A percentile compares a stretch with the other conserved stretches of the same genome.
phyloP scores from a whole-genome alignment of 2,329 filamentous ascomycete genomes.

The Colletotrichum paranaense region DNA sequence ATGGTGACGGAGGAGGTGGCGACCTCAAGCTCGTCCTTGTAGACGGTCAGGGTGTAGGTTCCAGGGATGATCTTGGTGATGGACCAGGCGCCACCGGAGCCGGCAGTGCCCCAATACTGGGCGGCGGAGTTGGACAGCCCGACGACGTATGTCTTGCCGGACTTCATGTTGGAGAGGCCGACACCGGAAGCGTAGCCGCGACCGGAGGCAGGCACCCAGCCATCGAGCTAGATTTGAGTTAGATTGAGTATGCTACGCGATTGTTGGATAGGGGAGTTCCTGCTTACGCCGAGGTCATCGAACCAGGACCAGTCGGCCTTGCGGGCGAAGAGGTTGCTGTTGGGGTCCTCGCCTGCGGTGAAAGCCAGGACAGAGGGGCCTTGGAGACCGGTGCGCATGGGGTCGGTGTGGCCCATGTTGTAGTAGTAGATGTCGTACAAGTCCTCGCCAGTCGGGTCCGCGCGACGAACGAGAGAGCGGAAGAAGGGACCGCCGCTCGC shows the following conservation, averaged over 20 bases:
- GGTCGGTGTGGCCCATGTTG: slow-evolving; percentile 55
- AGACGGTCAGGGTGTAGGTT: slow-evolving; percentile 47
- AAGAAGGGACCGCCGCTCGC: slow-evolving; percentile 53
- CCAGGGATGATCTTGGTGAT: slow-evolving; percentile 46
- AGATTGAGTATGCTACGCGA: not conserved
- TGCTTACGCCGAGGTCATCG: slow-evolving; percentile 42
- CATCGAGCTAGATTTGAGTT: slow-evolving; percentile 39
- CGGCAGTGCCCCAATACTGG: slow-evolving; percentile 50
- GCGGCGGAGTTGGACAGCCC: slow-evolving; percentile 47
- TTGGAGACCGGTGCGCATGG: slow-evolving; percentile 53
- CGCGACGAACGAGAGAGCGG: slow-evolving; percentile 51
- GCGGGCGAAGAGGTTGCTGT: slow-evolving; percentile 47
- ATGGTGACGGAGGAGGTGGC: slow-evolving; percentile 41
- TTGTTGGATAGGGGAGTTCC: too few relatives aligned
- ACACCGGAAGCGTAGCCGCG: slow-evolving; percentile 45
- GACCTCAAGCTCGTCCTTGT: slow-evolving; percentile 48
- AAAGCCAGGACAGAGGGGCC: slow-evolving; percentile 53
- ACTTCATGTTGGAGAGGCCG: slow-evolving; percentile 50
- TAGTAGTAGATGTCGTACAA: slow-evolving; percentile 57
- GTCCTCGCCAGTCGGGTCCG: slow-evolving; percentile 48
- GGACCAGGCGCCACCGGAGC: slow-evolving; percentile 42
- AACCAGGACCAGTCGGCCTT: slow-evolving; percentile 50
- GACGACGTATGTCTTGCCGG: slow-evolving; percentile 50
- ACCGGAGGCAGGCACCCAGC: slow-evolving; percentile 44
- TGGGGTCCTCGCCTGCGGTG: slow-evolving; percentile 50